phyloP scores from a whole-genome alignment of 768 basidiomycete genomes.

The Calocybe cyanea region DNA sequence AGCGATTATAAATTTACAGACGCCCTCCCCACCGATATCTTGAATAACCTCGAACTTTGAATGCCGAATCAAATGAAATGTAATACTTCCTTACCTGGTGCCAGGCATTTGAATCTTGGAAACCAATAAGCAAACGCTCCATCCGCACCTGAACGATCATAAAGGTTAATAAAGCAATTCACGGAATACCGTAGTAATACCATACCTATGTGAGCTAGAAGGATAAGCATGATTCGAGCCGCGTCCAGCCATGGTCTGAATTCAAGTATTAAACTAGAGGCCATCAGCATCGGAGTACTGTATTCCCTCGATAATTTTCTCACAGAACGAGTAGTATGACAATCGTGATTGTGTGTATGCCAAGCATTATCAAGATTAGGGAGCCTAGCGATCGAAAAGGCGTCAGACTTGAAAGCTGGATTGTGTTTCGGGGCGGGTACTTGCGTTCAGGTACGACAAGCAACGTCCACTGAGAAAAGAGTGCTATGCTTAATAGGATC shows the following conservation, averaged over 20 bases:
- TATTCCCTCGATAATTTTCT: constrained; percentile 10
- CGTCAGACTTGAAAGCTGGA: not conserved
- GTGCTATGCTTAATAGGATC: constrained; percentile 40
- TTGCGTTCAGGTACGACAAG: constrained; percentile 43
- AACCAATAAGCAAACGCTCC: constrained; percentile 38
- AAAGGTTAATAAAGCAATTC: constrained; percentile 1
- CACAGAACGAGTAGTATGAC: constrained; percentile 42
- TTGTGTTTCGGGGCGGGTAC: constrained; percentile 11
- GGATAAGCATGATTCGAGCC: constrained; percentile 43
- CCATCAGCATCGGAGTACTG: constrained; percentile 2
- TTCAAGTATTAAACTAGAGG: constrained; percentile 36
- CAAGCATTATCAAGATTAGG: constrained; percentile 42
- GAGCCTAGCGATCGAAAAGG: constrained; percentile 28
- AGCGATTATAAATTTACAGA: constrained; percentile 46
- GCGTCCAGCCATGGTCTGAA: constrained; percentile 55
- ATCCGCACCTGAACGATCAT: constrained; percentile 34
- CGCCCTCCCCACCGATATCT: constrained; percentile 37
- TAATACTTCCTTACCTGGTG: constrained; percentile 30
- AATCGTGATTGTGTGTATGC: constrained; percentile 34
- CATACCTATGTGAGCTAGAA: constrained; percentile 45
- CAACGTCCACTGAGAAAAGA: constrained; percentile 43
- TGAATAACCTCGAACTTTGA: not conserved
- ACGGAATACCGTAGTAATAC: not conserved
- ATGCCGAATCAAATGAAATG: not conserved
- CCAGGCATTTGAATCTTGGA: constrained; percentile 39